These are phyloP conservation scores for Hypoxylon sp. DNA, from an alignment of 2,329 filamentous ascomycete species.

Conservation along the genomic window DNA sequence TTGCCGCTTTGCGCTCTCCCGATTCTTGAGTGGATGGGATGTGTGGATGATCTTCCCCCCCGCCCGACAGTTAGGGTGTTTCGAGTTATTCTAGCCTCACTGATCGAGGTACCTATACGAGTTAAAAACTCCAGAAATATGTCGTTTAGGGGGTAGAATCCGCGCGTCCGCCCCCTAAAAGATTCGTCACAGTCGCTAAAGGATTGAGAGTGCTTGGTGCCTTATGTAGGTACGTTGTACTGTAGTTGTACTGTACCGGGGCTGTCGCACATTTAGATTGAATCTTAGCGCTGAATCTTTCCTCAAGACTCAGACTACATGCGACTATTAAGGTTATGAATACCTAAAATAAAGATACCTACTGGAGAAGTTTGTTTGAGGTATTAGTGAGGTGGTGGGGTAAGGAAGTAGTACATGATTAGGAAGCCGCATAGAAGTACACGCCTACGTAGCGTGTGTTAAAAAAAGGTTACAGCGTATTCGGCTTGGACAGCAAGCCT, in stretches of 20 bases:
- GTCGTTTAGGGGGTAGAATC: constrained; percentile 29
- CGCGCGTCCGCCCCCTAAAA: constrained; percentile 28
- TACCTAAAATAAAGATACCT: constrained; percentile 22
- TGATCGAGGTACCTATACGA: constrained; percentile 24
- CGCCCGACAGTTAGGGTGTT: constrained; percentile 36
- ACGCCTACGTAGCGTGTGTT: constrained; percentile 13
- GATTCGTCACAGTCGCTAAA: constrained; percentile 24
- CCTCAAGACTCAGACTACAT: constrained; percentile 30
- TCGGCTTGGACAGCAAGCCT: constrained; percentile 11
- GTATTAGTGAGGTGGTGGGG: constrained; percentile 4
- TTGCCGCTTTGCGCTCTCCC: constrained; percentile 13
- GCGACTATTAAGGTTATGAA: constrained; percentile 32
- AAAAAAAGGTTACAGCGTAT: constrained; percentile 31
- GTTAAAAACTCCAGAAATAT: constrained; percentile 22
- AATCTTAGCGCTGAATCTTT: constrained; percentile 40
- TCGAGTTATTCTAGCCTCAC: constrained; percentile 41
- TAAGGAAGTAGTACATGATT: constrained; percentile 9
- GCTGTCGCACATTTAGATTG: constrained; percentile 42
- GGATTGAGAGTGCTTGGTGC: constrained; percentile 2
- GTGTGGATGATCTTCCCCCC: constrained; percentile 37
- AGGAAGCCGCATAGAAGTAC: constrained; percentile 14
- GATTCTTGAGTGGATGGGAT: constrained; percentile 21
- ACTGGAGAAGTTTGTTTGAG: not conserved
- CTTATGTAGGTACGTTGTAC: constrained; percentile 17
- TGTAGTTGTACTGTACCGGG: constrained; percentile 27